phyloP scores from a whole-genome alignment of 345 rosid species.

The Heritiera littoralis region DNA sequence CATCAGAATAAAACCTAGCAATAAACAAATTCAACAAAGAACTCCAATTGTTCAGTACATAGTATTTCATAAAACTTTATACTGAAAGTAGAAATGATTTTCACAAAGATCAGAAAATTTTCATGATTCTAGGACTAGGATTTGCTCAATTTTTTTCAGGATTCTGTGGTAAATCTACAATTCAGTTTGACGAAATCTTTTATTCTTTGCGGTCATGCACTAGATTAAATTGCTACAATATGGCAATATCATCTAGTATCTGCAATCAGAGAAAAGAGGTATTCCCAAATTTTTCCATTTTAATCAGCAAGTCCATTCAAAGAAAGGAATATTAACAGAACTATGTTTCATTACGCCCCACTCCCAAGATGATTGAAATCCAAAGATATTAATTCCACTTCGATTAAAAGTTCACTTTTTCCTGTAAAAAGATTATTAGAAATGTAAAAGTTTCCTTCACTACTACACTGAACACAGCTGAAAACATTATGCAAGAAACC shows the following conservation, averaged over 20 bases:
- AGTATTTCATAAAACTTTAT: not conserved
- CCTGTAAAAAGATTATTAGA: not conserved
- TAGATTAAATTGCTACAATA: not conserved
- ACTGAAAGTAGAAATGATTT: constrained; percentile 5
- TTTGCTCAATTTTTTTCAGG: not conserved
- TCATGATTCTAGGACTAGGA: not conserved
- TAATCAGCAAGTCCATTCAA: constrained; percentile 8
- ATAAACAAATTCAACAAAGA: constrained; percentile 19
- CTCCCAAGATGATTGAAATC: not conserved
- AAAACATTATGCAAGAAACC: not conserved
- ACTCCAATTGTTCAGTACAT: not conserved
- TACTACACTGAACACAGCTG: not conserved
- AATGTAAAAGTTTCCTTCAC: constrained; percentile 6
- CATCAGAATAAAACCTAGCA: constrained; percentile 71
- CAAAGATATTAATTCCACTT: not conserved
- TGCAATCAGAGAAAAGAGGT: not conserved
- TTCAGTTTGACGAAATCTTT: not conserved
- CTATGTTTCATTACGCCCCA: not conserved
- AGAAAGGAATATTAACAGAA: not conserved
- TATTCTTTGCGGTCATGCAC: not conserved
- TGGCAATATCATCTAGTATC: not conserved
- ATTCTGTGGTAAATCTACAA: not conserved
- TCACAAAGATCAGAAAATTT: not conserved
- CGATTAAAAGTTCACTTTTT: not conserved
- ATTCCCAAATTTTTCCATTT: not conserved